phyloP scores from a whole-genome alignment of 108 stramenopile genomes.

The Skeletonema potamos region DNA sequence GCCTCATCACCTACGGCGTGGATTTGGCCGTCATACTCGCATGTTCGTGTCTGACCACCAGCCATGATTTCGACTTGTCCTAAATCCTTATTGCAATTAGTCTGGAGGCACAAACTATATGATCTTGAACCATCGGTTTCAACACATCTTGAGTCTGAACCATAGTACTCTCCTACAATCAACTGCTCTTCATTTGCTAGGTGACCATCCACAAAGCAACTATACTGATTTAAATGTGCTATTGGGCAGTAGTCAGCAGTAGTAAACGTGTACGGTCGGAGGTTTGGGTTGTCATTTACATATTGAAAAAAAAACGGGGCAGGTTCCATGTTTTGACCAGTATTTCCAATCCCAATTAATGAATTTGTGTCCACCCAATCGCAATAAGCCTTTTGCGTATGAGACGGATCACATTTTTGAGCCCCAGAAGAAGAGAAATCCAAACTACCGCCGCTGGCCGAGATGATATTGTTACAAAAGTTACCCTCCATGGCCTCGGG shows the following conservation, averaged over 20 bases:
- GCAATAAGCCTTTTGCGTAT: slow-evolving; percentile 45
- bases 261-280: slow-evolving; percentile 39
- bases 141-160: slow-evolving; percentile 28
- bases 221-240: slow-evolving; percentile 32
- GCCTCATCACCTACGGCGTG: slow-evolving; percentile 19
- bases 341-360: slow-evolving; percentile 30
- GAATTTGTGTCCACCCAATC: slow-evolving; percentile 37
- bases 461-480: slow-evolving; percentile 61
- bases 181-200: slow-evolving; percentile 21
- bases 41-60: slow-evolving; percentile 20
- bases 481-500: slow-evolving; percentile 50
- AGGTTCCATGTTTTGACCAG: slow-evolving; percentile 17
- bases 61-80: slow-evolving; percentile 30
- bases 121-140: slow-evolving; percentile 43
- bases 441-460: slow-evolving; percentile 14
- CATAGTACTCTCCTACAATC: slow-evolving; percentile 41
- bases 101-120: slow-evolving; percentile 43
- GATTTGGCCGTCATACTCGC: slow-evolving; percentile 45
- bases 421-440: slow-evolving; percentile 10
- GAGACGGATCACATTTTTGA: slow-evolving; percentile 48
- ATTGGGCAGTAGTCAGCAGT: slow-evolving; percentile 47
- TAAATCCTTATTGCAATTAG: slow-evolving; percentile 26
- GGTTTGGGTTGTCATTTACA: slow-evolving; percentile 19
- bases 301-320: slow-evolving; percentile 42
- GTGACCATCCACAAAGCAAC: slow-evolving; percentile 31